A percentile compares a stretch with the other conserved stretches of the same genome.
phyloP scores from a whole-genome alignment of 192 early-diverging fungal species.

The Coemansia sp. region DNA sequence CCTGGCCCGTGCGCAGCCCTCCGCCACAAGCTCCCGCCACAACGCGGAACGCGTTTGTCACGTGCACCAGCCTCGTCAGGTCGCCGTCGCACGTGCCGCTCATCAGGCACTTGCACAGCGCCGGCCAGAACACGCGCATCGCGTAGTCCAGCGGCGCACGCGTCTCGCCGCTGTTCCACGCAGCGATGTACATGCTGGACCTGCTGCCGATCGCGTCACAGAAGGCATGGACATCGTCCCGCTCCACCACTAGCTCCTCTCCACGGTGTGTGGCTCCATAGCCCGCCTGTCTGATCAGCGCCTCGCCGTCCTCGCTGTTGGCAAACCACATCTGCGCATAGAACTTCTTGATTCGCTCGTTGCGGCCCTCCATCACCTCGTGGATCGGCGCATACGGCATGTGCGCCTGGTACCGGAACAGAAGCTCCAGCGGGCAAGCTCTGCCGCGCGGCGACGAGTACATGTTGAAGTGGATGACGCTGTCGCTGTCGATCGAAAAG shows the following conservation, averaged over 20 bases:
- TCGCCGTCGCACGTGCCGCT: constrained; percentile 89
- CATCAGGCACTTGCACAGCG: constrained; percentile 84
- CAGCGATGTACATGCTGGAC: constrained; percentile 56
- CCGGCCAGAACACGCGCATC: constrained; percentile 86
- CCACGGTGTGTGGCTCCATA: not conserved
- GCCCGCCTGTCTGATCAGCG: constrained; percentile 6
- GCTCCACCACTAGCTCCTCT: not conserved
- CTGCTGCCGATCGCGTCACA: constrained; percentile 75
- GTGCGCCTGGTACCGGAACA: constrained; percentile 78
- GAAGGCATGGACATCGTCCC: constrained; percentile 73
- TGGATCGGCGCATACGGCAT: constrained; percentile 84
- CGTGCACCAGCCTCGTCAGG: constrained; percentile 81
- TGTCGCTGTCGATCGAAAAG: constrained; percentile 52
- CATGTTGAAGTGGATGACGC: constrained; percentile 62
- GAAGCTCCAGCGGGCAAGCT: constrained; percentile 72
- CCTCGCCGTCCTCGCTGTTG: constrained; percentile 7
- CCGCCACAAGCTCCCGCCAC: constrained; percentile 59
- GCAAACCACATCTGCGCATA: constrained; percentile 39
- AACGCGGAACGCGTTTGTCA: constrained; percentile 84
- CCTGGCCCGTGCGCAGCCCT: constrained; percentile 63
- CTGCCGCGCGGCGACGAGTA: constrained; percentile 55
- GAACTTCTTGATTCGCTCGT: constrained; percentile 79
- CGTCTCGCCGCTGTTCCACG: constrained; percentile 54
- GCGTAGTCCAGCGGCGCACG: constrained; percentile 89
- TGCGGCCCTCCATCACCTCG: constrained; percentile 50